A percentile compares a stretch with the other conserved stretches of the same genome.
phyloP scores from a whole-genome alignment of 225 moss, liverwort and hornwort species.

The Takakia lepidozioides region DNA sequence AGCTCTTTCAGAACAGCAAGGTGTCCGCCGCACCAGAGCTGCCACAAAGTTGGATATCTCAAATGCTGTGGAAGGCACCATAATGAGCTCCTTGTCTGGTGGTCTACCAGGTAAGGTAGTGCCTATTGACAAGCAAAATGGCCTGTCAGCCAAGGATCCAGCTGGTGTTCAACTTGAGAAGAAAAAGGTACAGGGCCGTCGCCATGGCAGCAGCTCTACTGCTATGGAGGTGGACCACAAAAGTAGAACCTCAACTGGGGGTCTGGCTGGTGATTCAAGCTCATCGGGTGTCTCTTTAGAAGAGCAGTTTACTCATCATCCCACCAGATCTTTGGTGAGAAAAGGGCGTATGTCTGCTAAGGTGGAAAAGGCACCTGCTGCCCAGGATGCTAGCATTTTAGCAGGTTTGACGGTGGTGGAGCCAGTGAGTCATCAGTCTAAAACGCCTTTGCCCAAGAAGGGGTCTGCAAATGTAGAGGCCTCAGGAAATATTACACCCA shows the following conservation, averaged over 20 bases:
- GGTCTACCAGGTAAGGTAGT: no score
- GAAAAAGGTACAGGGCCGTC: neutral
- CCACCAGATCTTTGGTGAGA: slow-evolving; percentile 6
- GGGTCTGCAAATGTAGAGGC: neutral
- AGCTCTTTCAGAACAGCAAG: no score
- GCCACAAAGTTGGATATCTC: no score
- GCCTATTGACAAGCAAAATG: neutral
- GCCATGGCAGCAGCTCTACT: slow-evolving; percentile 2
- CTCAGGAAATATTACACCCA: neutral
- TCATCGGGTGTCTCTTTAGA: slow-evolving; percentile 3
- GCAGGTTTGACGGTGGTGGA: neutral
- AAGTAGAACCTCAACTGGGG: slow-evolving; percentile 7
- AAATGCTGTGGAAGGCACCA: no score
- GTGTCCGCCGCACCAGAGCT: no score
- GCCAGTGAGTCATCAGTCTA: neutral
- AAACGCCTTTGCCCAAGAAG: no score
- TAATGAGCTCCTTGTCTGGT: no score
- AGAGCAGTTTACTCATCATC: slow-evolving; percentile 4
- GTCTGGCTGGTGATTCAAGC: slow-evolving; percentile 9
- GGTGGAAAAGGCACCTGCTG: neutral
- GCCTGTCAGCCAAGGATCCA: neutral
- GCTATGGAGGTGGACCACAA: slow-evolving; percentile 9
- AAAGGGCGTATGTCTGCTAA: neutral
- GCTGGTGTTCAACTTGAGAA: slow-evolving; percentile 1
- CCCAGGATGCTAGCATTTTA: neutral